These are phyloP conservation scores for Wickerhamiella nectarea DNA, from an alignment of 805 yeast genomes.

Conservation along the genomic window DNA sequence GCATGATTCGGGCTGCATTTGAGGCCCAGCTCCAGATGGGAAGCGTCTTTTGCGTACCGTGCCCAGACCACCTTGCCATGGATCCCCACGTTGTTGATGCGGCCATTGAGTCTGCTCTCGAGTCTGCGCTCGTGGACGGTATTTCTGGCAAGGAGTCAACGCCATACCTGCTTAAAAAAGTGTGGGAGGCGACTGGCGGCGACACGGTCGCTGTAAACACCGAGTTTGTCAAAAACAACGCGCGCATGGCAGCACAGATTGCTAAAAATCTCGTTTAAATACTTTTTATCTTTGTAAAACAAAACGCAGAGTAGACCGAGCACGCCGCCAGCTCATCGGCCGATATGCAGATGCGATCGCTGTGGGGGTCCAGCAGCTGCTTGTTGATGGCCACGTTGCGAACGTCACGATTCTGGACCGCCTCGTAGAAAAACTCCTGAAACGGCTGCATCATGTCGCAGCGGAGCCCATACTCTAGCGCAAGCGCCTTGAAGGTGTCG, in stretches of 20 bases:
- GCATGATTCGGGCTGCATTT: conserved; percentile 35
- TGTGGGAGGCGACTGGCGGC: conserved; percentile 56
- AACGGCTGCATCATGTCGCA: conserved; percentile 64
- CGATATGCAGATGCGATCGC: conserved; percentile 69
- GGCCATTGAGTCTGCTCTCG: conserved; percentile 46
- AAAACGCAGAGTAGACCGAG: conserved; percentile 76
- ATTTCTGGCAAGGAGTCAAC: conserved; percentile 64
- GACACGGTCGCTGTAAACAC: conserved; percentile 58
- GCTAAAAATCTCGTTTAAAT: conserved; percentile 31
- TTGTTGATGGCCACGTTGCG: conserved; percentile 23
- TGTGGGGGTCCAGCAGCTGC: conserved; percentile 48
- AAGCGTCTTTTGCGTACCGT: conserved; percentile 67
- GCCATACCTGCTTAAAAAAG: conserved; percentile 55
- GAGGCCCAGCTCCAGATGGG: conserved; percentile 47
- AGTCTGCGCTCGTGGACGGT: conserved; percentile 38
- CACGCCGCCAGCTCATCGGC: conserved; percentile 82
- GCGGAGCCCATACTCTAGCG: conserved; percentile 69
- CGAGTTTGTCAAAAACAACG: conserved; percentile 66
- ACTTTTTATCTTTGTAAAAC: conserved; percentile 34
- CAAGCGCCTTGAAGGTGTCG: conserved; percentile 68
- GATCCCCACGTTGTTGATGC: conserved; percentile 36
- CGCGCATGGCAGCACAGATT: conserved; percentile 50
- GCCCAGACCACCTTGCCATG: conserved; percentile 52
- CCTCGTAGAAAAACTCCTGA: conserved; percentile 66
- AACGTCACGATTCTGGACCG: conserved; percentile 38